phyloP scores from a whole-genome alignment of 2,329 filamentous ascomycete species.

The Gaeumannomyces tritici region DNA sequence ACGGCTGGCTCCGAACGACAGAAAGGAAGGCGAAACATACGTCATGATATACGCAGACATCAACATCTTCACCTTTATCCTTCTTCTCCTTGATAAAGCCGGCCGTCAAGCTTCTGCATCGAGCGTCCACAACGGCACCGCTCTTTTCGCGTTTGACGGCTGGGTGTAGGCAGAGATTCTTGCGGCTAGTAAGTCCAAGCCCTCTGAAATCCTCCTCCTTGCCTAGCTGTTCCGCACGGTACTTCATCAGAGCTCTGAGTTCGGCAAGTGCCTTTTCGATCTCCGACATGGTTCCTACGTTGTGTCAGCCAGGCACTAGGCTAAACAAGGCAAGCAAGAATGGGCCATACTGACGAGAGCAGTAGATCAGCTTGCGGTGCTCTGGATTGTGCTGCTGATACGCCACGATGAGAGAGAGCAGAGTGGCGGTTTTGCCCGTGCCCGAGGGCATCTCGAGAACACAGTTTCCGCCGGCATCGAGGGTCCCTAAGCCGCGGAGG shows the following conservation, averaged over 20 bases:
- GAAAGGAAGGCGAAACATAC: conserved; percentile 29
- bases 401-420: conserved; percentile 89
- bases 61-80: conserved; percentile 86
- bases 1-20: neutral
- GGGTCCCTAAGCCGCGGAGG: conserved; percentile 42
- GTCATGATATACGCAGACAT: conserved; percentile 92
- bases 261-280: conserved; percentile 96
- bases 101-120: conserved; percentile 89
- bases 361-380: conserved; percentile 94
- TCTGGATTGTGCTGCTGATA: conserved; percentile 93
- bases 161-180: conserved; percentile 93
- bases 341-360: conserved; percentile 55
- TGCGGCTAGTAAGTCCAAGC: conserved; percentile 86
- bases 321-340: neutral
- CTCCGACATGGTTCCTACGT: conserved; percentile 83
- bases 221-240: conserved; percentile 81
- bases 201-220: conserved; percentile 87
- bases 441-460: conserved; percentile 98
- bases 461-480: conserved; percentile 90
- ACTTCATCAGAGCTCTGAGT: conserved; percentile 89
- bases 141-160: conserved; percentile 96
- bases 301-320: neutral
- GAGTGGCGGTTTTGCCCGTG: conserved; percentile 92
- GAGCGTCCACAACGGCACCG: conserved; percentile 85
- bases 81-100: conserved; percentile 98